phyloP scores from a whole-genome alignment of 2,329 filamentous ascomycete species.

The Xylariaceae sp. region DNA sequence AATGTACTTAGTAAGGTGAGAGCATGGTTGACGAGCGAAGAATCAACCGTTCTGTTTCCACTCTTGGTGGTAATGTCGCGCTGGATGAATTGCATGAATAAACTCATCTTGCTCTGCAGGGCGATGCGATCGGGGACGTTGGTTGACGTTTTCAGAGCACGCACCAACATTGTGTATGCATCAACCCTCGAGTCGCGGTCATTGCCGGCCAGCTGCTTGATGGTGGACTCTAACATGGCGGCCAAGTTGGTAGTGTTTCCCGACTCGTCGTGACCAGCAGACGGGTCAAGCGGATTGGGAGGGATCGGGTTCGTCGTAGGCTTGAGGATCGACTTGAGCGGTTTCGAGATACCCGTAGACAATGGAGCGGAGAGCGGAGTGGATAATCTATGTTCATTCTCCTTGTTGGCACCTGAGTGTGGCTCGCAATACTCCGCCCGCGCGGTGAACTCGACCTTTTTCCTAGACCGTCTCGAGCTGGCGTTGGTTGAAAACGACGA shows the following conservation, averaged over 20 bases:
- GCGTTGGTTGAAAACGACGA: conserved; percentile 41
- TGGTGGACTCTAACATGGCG: conserved; percentile 79
- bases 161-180: conserved; percentile 76
- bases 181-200: conserved; percentile 73
- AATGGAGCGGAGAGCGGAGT: conserved; percentile 41
- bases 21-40: conserved; percentile 70
- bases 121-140: conserved; percentile 72
- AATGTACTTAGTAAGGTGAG: conserved; percentile 74
- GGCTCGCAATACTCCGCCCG: conserved; percentile 55
- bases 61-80: conserved; percentile 68
- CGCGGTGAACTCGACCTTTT: conserved; percentile 55
- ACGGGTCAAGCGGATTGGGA: conserved; percentile 43
- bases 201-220: conserved; percentile 72
- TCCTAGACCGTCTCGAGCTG: conserved; percentile 44
- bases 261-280: conserved; percentile 40
- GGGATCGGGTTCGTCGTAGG: conserved; percentile 44
- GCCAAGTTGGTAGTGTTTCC: conserved; percentile 53
- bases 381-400: conserved; percentile 35
- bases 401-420: conserved; percentile 42
- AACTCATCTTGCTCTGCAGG: conserved; percentile 68
- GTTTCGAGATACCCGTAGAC: conserved; percentile 40
- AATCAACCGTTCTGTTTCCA: conserved; percentile 54
- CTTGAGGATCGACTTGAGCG: conserved; percentile 74
- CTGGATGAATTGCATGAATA: conserved; percentile 77
- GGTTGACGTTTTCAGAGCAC: conserved; percentile 74